A percentile compares a stretch with the other conserved stretches of the same genome.
phyloP scores from a whole-genome alignment of 768 basidiomycete species.

The Tremella yokohamensis region DNA sequence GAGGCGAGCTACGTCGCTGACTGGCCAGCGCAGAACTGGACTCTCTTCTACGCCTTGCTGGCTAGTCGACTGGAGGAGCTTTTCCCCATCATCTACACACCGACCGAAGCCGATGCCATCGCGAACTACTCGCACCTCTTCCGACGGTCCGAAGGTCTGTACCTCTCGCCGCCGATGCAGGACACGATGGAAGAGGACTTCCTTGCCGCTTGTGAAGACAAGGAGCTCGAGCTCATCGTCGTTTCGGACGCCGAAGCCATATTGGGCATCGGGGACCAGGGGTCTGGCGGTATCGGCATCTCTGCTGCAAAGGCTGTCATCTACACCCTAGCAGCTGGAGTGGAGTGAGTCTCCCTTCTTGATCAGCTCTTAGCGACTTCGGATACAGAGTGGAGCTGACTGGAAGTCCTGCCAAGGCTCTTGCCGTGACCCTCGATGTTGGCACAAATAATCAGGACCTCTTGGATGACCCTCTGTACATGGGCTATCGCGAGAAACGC shows the following conservation, averaged over 20 bases:
- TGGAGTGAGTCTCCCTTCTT: conserved; percentile 36
- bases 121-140: conserved; percentile 79
- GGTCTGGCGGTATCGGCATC: conserved; percentile 50
- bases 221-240: conserved; percentile 47
- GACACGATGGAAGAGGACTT: conserved; percentile 74
- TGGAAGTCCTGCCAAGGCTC: conserved; percentile 37
- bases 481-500: conserved; percentile 70
- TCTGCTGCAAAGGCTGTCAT: conserved; percentile 68
- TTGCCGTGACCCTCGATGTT: conserved; percentile 51
- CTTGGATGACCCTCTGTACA: conserved; percentile 31
- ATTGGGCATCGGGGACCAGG: conserved; percentile 48
- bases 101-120: conserved; percentile 69
- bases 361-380: neutral
- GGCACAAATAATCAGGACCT: conserved; percentile 51
- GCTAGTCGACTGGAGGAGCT: conserved; percentile 62
- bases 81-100: conserved; percentile 42
- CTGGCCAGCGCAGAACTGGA: conserved; percentile 54
- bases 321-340: conserved; percentile 53
- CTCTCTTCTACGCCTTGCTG: conserved; percentile 71
- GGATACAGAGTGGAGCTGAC: neutral
- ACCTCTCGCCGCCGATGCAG: conserved; percentile 60
- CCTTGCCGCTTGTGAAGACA: conserved; percentile 56
- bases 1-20: neutral
- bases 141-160: conserved; percentile 71
- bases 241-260: conserved; percentile 50